phyloP scores from a whole-genome alignment of 2,329 filamentous ascomycete genomes.

The Fusarium sp. region DNA sequence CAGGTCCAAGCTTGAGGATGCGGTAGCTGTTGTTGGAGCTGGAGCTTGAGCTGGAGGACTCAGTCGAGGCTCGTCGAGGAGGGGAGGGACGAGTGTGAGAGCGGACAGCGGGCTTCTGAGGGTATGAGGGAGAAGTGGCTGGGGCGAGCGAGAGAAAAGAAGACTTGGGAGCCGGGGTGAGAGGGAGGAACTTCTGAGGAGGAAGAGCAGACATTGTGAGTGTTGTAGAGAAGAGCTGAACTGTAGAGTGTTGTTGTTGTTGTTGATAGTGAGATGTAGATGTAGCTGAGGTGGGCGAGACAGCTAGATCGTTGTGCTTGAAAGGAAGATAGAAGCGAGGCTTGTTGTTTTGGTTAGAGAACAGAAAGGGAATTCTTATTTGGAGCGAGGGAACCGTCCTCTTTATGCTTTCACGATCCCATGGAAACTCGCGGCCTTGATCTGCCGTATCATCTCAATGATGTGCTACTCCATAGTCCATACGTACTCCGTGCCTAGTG shows the following conservation, averaged over 20 bases:
- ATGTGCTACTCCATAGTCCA: conserved; percentile 15
- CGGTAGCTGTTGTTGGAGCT: conserved; percentile 53
- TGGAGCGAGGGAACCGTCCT: conserved; percentile 40
- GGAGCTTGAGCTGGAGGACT: conserved; percentile 45
- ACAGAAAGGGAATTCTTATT: conserved; percentile 1
- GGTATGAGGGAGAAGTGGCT: conserved; percentile 65
- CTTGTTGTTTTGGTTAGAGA: conserved; percentile 32
- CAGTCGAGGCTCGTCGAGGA: conserved; percentile 61
- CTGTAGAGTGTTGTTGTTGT: not conserved
- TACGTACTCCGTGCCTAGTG: conserved; percentile 2
- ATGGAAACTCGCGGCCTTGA: conserved; percentile 2
- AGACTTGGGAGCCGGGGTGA: conserved; percentile 38
- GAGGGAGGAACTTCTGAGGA: conserved; percentile 42
- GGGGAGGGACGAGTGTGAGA: conserved; percentile 37
- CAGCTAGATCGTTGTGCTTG: conserved; percentile 30
- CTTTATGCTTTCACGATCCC: conserved; percentile 41
- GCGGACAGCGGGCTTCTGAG: conserved; percentile 52
- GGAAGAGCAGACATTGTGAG: conserved; percentile 40
- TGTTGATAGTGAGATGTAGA: conserved; percentile 3
- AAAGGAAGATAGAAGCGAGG: conserved; percentile 17
- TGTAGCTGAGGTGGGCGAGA: conserved; percentile 40
- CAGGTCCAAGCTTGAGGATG: conserved; percentile 72
- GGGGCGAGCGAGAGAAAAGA: conserved; percentile 68
- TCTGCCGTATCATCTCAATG: conserved; percentile 24
- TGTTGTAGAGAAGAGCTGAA: not conserved